Evolutionary conservation across 768 basidiomycete genomes (phyloP), one percentile per base, ranked within the genome.

Genomic region (Boletellus emodensis): DNA sequence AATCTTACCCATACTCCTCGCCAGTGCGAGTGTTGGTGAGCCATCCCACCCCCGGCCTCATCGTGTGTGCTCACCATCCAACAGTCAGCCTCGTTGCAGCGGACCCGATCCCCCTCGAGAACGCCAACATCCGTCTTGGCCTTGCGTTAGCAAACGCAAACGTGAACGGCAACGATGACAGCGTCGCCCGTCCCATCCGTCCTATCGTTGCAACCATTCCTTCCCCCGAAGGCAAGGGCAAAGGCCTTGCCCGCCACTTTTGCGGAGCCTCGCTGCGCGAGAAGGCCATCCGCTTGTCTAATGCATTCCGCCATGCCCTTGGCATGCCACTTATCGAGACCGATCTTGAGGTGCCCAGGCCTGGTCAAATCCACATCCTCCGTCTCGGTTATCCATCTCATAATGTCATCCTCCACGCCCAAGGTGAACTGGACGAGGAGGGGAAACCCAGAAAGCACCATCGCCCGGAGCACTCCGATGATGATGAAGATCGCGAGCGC

Each of bases 231-330:
- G 44, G 24, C 34, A 61, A 58, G 20, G 33, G 44, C 30, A 39
- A 56, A 7, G 55, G 44, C 9, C 3, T 60, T 32, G 22, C 40
- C 18, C 65, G 33, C 41, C 72, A 70, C 51, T 49, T 58, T 14
- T 70, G 72, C 40, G 67, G 67, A 47, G 55, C 59, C 40, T 69
- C 69, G 35, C 55, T 79, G 62, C 72, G 69, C 53, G 64, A 74
- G 60, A 84, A 83, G 60, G 75, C 76, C 24, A 57, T 80, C 48
- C 69, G 74, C 51, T 51, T 83, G 36, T 76, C 80, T 44, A 82
- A 84, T 55, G 57, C 72, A 24, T 74, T 88, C 72, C 72, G 80
- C 39, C 67, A 78, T 51, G 74, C 75, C 2, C 66, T 87, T 34
- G 83, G 84, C 17, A 60, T 83, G 54, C 73, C 79, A 9, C 67